Evolutionary conservation across 164 flowering plant species (phyloP).

Genomic region (Piper longum): DNA sequence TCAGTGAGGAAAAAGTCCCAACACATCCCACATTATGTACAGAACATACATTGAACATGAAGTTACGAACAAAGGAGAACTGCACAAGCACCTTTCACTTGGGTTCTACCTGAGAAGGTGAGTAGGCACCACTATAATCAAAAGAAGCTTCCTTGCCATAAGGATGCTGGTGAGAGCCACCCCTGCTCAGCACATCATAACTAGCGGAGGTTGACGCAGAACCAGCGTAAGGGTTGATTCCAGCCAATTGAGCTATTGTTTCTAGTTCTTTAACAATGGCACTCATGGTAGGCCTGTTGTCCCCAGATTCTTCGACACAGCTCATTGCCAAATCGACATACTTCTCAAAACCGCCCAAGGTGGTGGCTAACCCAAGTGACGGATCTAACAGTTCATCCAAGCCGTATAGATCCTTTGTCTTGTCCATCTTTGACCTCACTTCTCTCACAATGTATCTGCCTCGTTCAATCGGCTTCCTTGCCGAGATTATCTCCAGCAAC

Average conservation of each 20-base stretch:
- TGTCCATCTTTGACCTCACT: constrained; percentile 36
- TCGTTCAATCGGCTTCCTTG: constrained; percentile 64
- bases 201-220: constrained; percentile 83
- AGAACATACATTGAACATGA: too few species aligned
- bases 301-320: constrained; percentile 76
- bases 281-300: constrained; percentile 77
- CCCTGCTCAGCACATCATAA: constrained; percentile 28
- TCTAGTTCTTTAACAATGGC: constrained; percentile 71
- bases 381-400: constrained; percentile 57
- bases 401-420: constrained; percentile 41
- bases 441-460: constrained; percentile 89
- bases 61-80: too few species aligned
- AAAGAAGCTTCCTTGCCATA: constrained; percentile 40
- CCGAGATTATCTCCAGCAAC: constrained; percentile 71
- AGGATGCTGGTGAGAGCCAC: constrained; percentile 33
- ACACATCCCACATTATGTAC: too few species aligned
- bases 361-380: constrained; percentile 18
- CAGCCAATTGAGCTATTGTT: constrained; percentile 52
- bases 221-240: constrained; percentile 50
- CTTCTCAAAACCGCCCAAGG: constrained; percentile 37
- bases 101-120: constrained; percentile 52
- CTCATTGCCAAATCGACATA: constrained; percentile 71
- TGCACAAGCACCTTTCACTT: constrained; percentile 19
- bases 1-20: too few species aligned
- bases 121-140: constrained; percentile 72